Conservation (phyloP, 2,329 filamentous ascomycete species). For the Microdochium paspali region DNA sequence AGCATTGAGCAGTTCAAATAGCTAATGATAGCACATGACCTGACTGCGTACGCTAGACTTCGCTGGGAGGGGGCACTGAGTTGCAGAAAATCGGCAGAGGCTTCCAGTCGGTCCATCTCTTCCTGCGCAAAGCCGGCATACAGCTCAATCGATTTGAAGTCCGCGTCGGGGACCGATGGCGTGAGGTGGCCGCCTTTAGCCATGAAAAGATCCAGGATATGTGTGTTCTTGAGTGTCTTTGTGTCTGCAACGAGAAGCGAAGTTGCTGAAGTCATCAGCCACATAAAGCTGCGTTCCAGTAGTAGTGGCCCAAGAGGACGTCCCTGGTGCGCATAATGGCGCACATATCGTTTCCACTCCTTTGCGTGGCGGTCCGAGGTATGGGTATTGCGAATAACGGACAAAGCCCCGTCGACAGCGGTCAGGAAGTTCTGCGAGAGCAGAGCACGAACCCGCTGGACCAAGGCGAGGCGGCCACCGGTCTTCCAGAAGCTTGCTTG, state of each 20-base stretch:
- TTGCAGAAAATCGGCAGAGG: constrained; percentile 80
- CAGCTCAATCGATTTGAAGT: constrained; percentile 47
- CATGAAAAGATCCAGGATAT: constrained; percentile 68
- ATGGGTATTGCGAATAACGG: constrained; percentile 75
- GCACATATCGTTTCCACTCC: constrained; percentile 82
- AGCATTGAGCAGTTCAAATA: constrained; percentile 80
- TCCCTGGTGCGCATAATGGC: constrained; percentile 70
- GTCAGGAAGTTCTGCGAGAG: constrained; percentile 80
- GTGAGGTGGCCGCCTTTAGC: constrained; percentile 39
- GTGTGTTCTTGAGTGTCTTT: constrained; percentile 46
- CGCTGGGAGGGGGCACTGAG: constrained; percentile 83
- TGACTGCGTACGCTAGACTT: constrained; percentile 74
- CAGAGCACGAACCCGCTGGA: constrained; percentile 62
- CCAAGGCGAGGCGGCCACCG: constrained; percentile 61
- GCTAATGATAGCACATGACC: constrained; percentile 70
- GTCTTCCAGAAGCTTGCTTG: constrained; percentile 75
- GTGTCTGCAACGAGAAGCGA: constrained; percentile 61
- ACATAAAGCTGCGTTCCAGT: constrained; percentile 80
- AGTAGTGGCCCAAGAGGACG: constrained; percentile 86
- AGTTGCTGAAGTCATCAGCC: constrained; percentile 69
- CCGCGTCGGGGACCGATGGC: constrained; percentile 33
- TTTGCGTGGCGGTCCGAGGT: constrained; percentile 55
- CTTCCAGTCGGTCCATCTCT: constrained; percentile 79
- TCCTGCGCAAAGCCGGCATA: constrained; percentile 68
- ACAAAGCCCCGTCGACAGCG: constrained; percentile 80